Base-by-base conservation (phyloP, 345 rosid species). In the Pugionium dolabratum region DNA sequence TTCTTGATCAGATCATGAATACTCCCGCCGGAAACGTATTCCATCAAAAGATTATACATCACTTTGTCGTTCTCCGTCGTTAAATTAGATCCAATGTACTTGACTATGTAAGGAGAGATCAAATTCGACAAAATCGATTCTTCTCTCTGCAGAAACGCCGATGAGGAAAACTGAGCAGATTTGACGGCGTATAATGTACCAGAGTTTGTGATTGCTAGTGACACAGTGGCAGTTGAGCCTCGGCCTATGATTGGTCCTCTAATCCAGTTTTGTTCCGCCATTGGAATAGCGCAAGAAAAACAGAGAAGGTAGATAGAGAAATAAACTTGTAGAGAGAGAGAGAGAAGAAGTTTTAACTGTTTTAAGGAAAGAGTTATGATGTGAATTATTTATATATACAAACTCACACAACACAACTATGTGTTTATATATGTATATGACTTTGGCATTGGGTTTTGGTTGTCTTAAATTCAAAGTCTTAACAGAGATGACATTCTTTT, bases 201-300 rank as follows among this genome's bases (percentile, higher is more conserved):
- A 39, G 94, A 71, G 70, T 40, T 37, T 5, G 70, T 50, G 54
- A 81, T 76, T 67, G 91, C 93, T 33, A 93, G 75, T 0, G 87
- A 89, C 67, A 93, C 96, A 29, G 86, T 66, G 52, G 98, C 90
- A 44, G 94, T 83, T 72, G 98, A 80, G 39, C 98, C 97, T 2
- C 82, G 88, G 68, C 98, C 98, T 42, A 93, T 77, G 67, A 72
- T 40, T 30, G 88, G 90, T 27, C 97, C 97, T 76, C 94, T 80
- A 8, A 62, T 79, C 96, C 91, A 89, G 55, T 85, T 84, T 86
- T 47, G 57, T 84, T 83, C 54, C 27, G 69, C 79, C 64, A 67
- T 31, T 41, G 44, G 43, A 72, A 42, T 58, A 66, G 61, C 57
- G 52, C 43, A 72, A 67, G 56, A 52, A 50, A 73, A 41, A 69